Conservation (phyloP, 345 rosid species). For the Conringia planisiliqua region DNA sequence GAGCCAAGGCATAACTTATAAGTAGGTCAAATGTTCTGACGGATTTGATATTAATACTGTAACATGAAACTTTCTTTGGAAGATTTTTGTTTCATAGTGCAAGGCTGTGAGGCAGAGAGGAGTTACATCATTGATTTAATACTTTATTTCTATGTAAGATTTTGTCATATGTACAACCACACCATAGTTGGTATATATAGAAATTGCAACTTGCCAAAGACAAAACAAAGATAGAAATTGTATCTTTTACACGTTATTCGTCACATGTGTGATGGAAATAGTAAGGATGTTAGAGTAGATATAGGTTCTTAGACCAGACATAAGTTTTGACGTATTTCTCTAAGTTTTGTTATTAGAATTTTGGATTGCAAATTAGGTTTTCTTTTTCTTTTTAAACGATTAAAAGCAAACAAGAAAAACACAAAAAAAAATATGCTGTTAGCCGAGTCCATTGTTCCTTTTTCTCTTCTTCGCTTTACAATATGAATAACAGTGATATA, state of each 20-base stretch:
- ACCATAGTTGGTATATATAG: neutral
- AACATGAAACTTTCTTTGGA: conserved; percentile 4
- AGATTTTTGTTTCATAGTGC: neutral
- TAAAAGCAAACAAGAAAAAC: no score
- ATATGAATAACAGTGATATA: no score
- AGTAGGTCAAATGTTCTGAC: neutral
- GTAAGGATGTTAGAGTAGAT: no score
- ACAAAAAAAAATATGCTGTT: no score
- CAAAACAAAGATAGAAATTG: neutral
- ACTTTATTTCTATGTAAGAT: neutral
- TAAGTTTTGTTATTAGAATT: no score
- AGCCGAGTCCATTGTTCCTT: no score
- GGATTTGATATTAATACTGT: neutral
- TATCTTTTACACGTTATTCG: neutral
- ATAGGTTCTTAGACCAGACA: no score
- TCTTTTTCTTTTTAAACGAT: no score
- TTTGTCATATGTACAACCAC: neutral
- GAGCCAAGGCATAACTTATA: neutral
- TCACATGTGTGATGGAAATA: neutral
- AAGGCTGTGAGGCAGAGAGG: conserved; percentile 2
- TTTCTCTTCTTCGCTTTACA: no score
- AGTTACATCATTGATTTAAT: neutral
- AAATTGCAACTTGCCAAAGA: neutral
- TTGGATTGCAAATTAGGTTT: no score
- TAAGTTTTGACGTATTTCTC: no score